Base-by-base conservation (phyloP, 2,329 filamentous ascomycete genomes). In the Claviceps cyperi region DNA sequence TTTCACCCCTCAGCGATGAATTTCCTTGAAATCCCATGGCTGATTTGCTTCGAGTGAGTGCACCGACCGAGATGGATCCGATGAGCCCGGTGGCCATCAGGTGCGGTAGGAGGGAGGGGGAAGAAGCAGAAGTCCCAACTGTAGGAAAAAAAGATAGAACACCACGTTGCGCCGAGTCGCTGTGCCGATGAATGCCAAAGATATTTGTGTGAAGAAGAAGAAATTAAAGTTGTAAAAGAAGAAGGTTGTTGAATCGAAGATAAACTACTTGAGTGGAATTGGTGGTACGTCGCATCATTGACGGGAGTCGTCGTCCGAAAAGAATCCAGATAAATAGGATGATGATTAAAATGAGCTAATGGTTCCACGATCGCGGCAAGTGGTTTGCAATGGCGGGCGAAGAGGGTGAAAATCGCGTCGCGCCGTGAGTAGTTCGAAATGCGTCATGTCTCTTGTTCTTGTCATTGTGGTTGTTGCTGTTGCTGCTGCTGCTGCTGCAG, bases 101-200 rank as follows among this genome's bases (percentile, higher is more conserved):
- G 14, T 36, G 14, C 19, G 15, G n/a, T 24, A n/a, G n/a, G n/a
- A n/a, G n/a, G n/a, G n/a, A n/a, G 17, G 5, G 5, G 40, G 43
- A 40, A 32, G 37, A 28, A 40, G 22, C 35, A 40, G 37, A 37
- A 51, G 41, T 22, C 47, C 40, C 21, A 17, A 43, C 24, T 17
- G 5, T n/a, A 45, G 6, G 19, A 35, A 19, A 44, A 19, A 28
- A 19, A 24, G 41, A 39, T 50, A 55, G 63, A 61, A 59, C 56
- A 60, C 56, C 62, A 56, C 54, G 51, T 60, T 66, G 62, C 65
- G 65, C 65, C 65, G 55, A 56, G 54, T 66, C 65, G 65, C 65
- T 66, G 63, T 67, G 64, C 61, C 59, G 59, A 64, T 64, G 61
- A 66, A 66, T 64, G 62, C 62, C 63, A 66, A 66, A 66, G 63